A percentile compares a stretch with the other conserved stretches of the same genome.
phyloP scores from a whole-genome alignment of 805 yeast genomes.

The Saccharomyces eubayanus region DNA sequence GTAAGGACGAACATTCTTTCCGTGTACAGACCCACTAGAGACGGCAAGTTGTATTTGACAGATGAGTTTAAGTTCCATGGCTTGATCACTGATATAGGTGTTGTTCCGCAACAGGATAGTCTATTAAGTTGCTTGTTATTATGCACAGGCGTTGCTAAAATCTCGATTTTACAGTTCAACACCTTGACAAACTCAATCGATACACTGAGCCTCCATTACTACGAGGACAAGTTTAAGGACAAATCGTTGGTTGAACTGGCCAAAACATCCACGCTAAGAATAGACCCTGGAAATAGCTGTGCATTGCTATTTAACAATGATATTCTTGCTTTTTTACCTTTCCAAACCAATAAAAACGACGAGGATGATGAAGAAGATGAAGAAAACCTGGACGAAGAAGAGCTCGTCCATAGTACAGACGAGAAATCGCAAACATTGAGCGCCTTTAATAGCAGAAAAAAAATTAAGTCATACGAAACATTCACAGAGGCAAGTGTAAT shows the following conservation, averaged over 20 bases:
- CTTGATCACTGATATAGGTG: constrained; percentile 47
- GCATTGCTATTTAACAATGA: constrained; percentile 58
- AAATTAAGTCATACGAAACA: not conserved
- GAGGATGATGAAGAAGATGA: constrained; percentile 34
- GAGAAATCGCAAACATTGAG: not conserved
- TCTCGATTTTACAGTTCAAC: constrained; percentile 72
- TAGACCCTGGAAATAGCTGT: constrained; percentile 55
- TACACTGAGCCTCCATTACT: constrained; percentile 77
- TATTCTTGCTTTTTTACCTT: constrained; percentile 60
- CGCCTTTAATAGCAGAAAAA: not conserved
- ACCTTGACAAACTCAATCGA: constrained; percentile 41
- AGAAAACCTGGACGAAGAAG: constrained; percentile 7
- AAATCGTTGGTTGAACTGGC: constrained; percentile 33
- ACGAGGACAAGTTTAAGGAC: constrained; percentile 58
- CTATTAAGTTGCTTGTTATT: constrained; percentile 53
- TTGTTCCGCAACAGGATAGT: constrained; percentile 43
- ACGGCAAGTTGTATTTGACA: constrained; percentile 33
- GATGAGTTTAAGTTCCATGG: constrained; percentile 72
- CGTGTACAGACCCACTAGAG: constrained; percentile 16
- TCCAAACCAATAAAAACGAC: constrained; percentile 27
- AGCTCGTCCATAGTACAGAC: constrained; percentile 22
- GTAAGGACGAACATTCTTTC: constrained; percentile 60
- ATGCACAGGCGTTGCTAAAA: constrained; percentile 65
- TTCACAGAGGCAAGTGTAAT: constrained; percentile 41
- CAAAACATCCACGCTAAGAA: constrained; percentile 38